Percentiles rank a stretch among this genome's conserved stretches.
Conservation (phyloP, 2,329 filamentous ascomycete species). For the Thelonectria discophora region DNA sequence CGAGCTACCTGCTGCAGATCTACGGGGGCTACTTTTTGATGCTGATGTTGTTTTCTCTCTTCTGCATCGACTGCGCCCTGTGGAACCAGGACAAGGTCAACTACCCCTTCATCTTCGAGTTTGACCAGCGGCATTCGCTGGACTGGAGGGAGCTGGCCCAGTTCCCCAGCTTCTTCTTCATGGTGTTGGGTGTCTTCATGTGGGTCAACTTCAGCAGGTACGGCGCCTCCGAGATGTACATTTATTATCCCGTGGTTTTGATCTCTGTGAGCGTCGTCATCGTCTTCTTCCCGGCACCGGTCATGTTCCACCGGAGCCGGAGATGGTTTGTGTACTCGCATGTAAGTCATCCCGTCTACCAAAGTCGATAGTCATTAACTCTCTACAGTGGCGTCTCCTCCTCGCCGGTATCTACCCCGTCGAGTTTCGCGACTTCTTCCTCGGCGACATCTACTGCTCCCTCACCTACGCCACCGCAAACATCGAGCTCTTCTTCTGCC, state of each 20-base stretch:
- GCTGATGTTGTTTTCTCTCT: slow-evolving; percentile 81
- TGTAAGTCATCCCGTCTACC: slow-evolving; percentile 59
- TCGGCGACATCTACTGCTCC: slow-evolving; percentile 98
- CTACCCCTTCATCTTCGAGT: slow-evolving; percentile 96
- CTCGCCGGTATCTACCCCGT: slow-evolving; percentile 90
- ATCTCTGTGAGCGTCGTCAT: slow-evolving; percentile 73
- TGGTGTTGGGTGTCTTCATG: slow-evolving; percentile 80
- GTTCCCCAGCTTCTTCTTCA: slow-evolving; percentile 84
- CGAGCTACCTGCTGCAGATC: slow-evolving; percentile 81
- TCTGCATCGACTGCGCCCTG: slow-evolving; percentile 83
- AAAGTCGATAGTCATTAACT: slow-evolving; percentile 18
- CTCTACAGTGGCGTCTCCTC: slow-evolving; percentile 77
- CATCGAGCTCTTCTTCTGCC: slow-evolving; percentile 90
- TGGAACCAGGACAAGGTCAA: slow-evolving; percentile 91
- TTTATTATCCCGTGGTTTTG: slow-evolving; percentile 87
- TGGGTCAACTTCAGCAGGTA: slow-evolving; percentile 88
- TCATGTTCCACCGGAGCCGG: slow-evolving; percentile 79
- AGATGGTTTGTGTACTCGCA: slow-evolving; percentile 91
- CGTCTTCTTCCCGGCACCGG: slow-evolving; percentile 77
- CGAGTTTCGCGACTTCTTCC: slow-evolving; percentile 96
- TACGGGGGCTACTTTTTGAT: slow-evolving; percentile 93
- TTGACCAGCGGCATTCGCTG: slow-evolving; percentile 83
- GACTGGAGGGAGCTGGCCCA: slow-evolving; percentile 91
- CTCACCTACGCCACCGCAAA: slow-evolving; percentile 91
- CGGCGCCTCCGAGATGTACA: slow-evolving; percentile 72